Conservation (phyloP, 805 yeast genomes). For the Saccharomycopsis vini region DNA sequence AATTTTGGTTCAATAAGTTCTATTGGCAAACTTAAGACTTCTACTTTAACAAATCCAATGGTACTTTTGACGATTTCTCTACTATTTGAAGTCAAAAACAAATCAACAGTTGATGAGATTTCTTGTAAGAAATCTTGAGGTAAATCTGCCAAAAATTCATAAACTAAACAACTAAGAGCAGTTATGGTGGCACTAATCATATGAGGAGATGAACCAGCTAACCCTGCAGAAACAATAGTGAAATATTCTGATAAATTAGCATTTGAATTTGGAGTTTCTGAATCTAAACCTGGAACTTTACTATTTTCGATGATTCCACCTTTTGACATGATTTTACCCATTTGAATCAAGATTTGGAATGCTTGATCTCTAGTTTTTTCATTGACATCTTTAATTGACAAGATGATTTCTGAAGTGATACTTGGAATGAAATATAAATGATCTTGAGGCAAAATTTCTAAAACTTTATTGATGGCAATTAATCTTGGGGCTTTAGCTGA, state of each 20-base stretch:
- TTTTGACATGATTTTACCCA: conserved; percentile 67
- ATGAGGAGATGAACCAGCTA: conserved; percentile 88
- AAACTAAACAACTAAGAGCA: conserved; percentile 77
- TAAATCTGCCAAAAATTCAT: conserved; percentile 69
- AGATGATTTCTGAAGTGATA: conserved; percentile 75
- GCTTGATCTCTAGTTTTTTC: conserved; percentile 85
- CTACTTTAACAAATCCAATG: conserved; percentile 88
- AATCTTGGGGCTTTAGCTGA: conserved; percentile 80
- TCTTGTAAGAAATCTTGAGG: conserved; percentile 57
- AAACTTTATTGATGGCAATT: conserved; percentile 50
- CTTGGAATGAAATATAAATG: conserved; percentile 74
- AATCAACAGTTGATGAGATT: conserved; percentile 75
- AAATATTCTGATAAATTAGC: conserved; percentile 76
- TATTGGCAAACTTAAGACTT: conserved; percentile 72
- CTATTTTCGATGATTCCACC: conserved; percentile 58
- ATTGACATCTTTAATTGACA: conserved; percentile 85
- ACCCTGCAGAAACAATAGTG: conserved; percentile 92
- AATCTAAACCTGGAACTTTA: conserved; percentile 58
- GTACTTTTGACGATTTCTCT: conserved; percentile 92
- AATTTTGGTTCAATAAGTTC: conserved; percentile 63
- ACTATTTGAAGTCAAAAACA: conserved; percentile 82
- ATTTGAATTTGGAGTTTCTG: conserved; percentile 48
- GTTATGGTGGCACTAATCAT: conserved; percentile 97
- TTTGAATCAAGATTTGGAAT: conserved; percentile 61
- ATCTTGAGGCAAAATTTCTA: conserved; percentile 52